A percentile compares a stretch with the other conserved stretches of the same genome.
Conservation (phyloP, 2,329 filamentous ascomycete genomes). For the Fusarium musae region DNA sequence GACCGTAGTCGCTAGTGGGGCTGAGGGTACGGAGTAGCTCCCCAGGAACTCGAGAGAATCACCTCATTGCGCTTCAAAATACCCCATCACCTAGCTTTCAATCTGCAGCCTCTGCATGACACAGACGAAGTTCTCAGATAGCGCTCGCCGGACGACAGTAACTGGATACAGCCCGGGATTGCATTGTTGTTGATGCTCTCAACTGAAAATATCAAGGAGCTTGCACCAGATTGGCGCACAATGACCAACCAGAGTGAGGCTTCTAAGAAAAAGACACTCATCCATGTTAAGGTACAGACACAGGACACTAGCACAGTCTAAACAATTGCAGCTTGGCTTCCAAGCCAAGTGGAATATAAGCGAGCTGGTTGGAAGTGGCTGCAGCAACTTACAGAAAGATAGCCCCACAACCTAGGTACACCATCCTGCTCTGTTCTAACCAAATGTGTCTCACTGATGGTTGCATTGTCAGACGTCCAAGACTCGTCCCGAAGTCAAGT, state of each 20-base stretch:
- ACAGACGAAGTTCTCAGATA: neutral
- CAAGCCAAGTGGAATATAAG: constrained; percentile 29
- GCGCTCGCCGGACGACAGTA: constrained; percentile 31
- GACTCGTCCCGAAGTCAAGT: constrained; percentile 32
- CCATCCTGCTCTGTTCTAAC: constrained; percentile 28
- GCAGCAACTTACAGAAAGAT: constrained; percentile 34
- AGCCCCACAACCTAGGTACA: constrained; percentile 25
- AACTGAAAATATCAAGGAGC: constrained; percentile 28
- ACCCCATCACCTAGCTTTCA: neutral
- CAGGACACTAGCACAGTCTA: constrained; percentile 13
- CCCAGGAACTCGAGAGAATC: constrained; percentile 11
- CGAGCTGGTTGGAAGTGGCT: constrained; percentile 39
- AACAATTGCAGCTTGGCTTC: constrained; percentile 27
- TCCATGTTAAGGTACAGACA: constrained; percentile 23
- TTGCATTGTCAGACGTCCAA: constrained; percentile 42
- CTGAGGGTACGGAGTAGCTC: constrained; percentile 17
- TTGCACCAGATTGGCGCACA: constrained; percentile 29
- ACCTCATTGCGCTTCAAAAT: constrained; percentile 11
- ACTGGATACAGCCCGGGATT: constrained; percentile 1
- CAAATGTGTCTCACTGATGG: constrained; percentile 35
- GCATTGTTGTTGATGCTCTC: constrained; percentile 1
- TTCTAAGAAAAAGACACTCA: neutral
- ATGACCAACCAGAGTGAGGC: constrained; percentile 7
- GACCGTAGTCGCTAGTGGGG: constrained; percentile 28
- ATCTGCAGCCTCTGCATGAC: neutral